Evolutionary conservation across 2,329 filamentous ascomycete genomes (phyloP), one percentile per base, ranked within the genome.

Genomic region (Colletotrichum sp.): DNA sequence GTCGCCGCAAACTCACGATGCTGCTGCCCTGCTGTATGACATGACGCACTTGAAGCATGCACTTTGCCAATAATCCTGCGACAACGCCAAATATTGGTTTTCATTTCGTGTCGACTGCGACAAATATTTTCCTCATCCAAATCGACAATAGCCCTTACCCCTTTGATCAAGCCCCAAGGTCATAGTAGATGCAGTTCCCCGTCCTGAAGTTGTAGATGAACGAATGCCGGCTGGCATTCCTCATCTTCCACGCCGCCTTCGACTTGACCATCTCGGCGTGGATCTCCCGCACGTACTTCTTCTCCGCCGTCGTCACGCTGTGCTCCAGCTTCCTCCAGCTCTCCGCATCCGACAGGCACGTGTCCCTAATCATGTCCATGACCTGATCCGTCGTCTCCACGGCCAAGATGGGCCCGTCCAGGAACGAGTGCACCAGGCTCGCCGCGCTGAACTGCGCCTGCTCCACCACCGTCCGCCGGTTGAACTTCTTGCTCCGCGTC

Each of bases 181-280:
- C 95, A 82, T 98, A 98, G 81, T 96, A 95, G 65, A 98, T 89
- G 81, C 94, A 96, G 72, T 90, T 93, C 0, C 93, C 94, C 12
- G 95, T 97, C 73, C 95, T 88, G 78, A 97, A 98, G 79, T 98
- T 98, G 84, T 98, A 98, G 66, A 98, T 90, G 83, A 98, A 98
- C 13, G 94, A 94, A 81, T 96, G 94, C 61, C 90, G 89, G 29
- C 89, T 88, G 11, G 87, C 89, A 6, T 87, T 81, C 76, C 86
- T 86, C 73, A 77, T 84, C 85, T 86, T 88, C 84, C 86, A 92
- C 87, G 81, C 89, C 84, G 77, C 86, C 83, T 81, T 90, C 90
- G 86, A 97, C 83, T 78, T 89, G 84, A 80, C 85, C 67, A 98
- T 86, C 82, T 96, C 87, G 74, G 95, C 93, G 79, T 97, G 94